Evolutionary conservation across 768 basidiomycete species (phyloP), one percentile per base, ranked within the genome.

Genomic region (Xerocomus spinulosus): DNA sequence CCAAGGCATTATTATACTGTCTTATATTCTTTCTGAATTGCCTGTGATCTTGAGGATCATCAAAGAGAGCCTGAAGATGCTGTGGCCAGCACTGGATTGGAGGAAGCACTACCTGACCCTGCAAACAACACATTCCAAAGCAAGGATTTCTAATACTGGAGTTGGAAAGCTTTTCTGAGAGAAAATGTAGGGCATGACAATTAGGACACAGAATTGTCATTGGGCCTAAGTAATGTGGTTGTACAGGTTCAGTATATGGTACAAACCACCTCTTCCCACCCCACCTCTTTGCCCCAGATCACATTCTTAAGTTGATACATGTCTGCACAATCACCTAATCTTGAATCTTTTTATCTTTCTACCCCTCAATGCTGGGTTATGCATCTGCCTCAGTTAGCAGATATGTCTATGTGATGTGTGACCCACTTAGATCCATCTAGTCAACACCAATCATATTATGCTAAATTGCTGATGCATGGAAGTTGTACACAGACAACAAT

Each of bases 1-100:
- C 45, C 9, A 53, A 2, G 5, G 75, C 67, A 30, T 56, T 53
- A 44, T 77, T 78, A 35, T 76, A 76, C 23, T 70, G 66, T 10
- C 66, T 53, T 8, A 75, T 72, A 5, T 73, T 55, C 5, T 53
- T 46, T 2, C 63, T 64, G 24, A 74, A 73, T 0, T 32, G 8
- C 0, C 3, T 28, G 1, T 0, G 2, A 40, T 54, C 43, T 5
- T 56, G 45, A 21, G 48, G 49, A 9, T 62, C 42, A 29, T 54
- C 37, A 36, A 53, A 58, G 1, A 63, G 25, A 15, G 44, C 9
- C 1, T 60, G 52, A 3, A 57, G 28, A 0, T 2, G 15, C 3
- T 8, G 37, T 2, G 67, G 67, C 42, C 52, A 63, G 0, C 48
- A 21, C 17, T 46, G 56, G 1, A 70, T 33, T 0, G 17, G 10